phyloP scores from a whole-genome alignment of 306 rosid species.

The Vigna reflexopilosa region DNA sequence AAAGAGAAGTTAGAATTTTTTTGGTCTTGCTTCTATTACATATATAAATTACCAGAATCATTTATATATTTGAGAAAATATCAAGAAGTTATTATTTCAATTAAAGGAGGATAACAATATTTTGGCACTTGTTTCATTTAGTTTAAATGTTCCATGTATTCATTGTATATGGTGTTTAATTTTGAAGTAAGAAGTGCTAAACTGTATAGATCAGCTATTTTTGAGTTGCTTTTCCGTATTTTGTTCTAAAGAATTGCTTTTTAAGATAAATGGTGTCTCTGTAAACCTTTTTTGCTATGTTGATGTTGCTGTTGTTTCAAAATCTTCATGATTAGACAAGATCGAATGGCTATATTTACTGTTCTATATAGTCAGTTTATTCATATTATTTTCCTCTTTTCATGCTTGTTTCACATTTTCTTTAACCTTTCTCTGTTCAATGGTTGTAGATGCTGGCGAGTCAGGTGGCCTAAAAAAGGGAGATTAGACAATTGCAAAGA shows the following conservation, averaged over 20 bases:
- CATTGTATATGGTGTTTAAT: background rate
- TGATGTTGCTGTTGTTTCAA: background rate
- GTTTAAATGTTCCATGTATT: background rate
- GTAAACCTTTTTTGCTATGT: background rate
- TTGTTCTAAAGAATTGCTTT: slow-evolving; percentile 24
- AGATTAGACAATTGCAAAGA: slow-evolving; percentile 69
- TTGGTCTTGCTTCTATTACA: slow-evolving; percentile 30
- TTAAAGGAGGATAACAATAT: slow-evolving; percentile 1
- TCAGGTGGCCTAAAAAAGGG: slow-evolving; percentile 85
- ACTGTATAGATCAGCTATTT: slow-evolving; percentile 13
- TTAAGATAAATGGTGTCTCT: slow-evolving; percentile 26
- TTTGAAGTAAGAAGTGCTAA: slow-evolving; percentile 6
- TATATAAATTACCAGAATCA: slow-evolving; percentile 19
- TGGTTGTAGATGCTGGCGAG: slow-evolving; percentile 90
- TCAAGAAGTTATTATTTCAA: background rate
- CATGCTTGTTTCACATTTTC: slow-evolving; percentile 20
- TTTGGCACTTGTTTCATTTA: slow-evolving; percentile 16
- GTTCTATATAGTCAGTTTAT: slow-evolving; percentile 18
- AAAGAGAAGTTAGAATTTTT: slow-evolving; percentile 71
- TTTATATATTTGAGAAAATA: slow-evolving; percentile 27
- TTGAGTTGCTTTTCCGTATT: slow-evolving; percentile 18
- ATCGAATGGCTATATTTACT: slow-evolving; percentile 21
- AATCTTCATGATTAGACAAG: slow-evolving; percentile 25
- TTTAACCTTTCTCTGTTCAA: slow-evolving; percentile 26
- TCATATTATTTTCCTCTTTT: background rate